phyloP scores from a whole-genome alignment of 2,329 filamentous ascomycete species.

The Colletotrichum eremochloae region DNA sequence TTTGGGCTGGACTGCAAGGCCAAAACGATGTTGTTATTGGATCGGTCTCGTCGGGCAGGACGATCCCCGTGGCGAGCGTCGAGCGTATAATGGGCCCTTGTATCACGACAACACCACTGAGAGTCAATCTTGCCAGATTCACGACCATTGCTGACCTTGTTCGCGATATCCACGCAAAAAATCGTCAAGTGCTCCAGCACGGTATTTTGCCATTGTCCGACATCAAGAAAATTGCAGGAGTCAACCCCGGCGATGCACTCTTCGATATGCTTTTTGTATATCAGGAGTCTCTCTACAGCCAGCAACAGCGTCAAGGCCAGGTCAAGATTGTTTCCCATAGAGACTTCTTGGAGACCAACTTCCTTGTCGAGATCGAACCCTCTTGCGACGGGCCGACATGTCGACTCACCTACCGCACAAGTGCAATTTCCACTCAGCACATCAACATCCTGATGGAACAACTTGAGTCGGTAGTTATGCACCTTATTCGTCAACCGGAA shows the following conservation, averaged over 20 bases:
- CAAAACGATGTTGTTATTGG: slow-evolving; percentile 78
- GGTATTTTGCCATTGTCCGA: slow-evolving; percentile 74
- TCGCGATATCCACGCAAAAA: slow-evolving; percentile 72
- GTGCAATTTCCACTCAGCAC: slow-evolving; percentile 66
- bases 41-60: slow-evolving; percentile 85
- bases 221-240: slow-evolving; percentile 72
- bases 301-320: slow-evolving; percentile 42
- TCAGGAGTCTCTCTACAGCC: slow-evolving; percentile 76
- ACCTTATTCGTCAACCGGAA: slow-evolving; percentile 45
- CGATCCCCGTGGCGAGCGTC: slow-evolving; percentile 76
- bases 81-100: slow-evolving; percentile 85
- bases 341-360: slow-evolving; percentile 81
- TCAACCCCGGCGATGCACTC: slow-evolving; percentile 68
- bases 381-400: slow-evolving; percentile 55
- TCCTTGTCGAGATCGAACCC: slow-evolving; percentile 84
- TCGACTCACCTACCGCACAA: slow-evolving; percentile 62
- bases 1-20: slow-evolving; percentile 76
- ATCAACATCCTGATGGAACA: slow-evolving; percentile 71
- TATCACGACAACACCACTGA: slow-evolving; percentile 79
- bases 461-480: slow-evolving; percentile 64
- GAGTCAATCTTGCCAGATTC: slow-evolving; percentile 69
- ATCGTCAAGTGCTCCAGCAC: slow-evolving; percentile 75
- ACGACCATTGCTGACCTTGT: slow-evolving; percentile 72
- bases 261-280: slow-evolving; percentile 89
- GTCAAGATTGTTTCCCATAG: slow-evolving; percentile 70